Conservation (phyloP, 1,139 yeast genomes). For the Geotrichum reessii region DNA sequence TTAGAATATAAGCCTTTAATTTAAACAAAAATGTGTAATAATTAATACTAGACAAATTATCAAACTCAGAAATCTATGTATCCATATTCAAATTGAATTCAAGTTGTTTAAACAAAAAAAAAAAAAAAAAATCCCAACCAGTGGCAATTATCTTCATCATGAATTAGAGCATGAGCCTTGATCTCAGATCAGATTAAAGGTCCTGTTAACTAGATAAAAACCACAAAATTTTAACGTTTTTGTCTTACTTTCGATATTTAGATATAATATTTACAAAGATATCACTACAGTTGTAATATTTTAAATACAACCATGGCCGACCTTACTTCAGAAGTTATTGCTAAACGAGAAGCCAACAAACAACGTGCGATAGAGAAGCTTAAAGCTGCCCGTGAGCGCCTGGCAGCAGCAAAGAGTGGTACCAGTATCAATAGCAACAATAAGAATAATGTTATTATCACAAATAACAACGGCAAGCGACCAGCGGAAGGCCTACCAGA, state of each 20-base stretch:
- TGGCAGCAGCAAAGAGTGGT: conserved; percentile 21
- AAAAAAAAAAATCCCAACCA: not conserved
- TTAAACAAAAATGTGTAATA: not conserved
- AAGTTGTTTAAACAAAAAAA: not conserved
- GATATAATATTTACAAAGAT: too few species aligned
- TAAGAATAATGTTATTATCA: conserved; percentile 2
- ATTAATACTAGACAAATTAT: not conserved
- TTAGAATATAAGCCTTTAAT: not conserved
- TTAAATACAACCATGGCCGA: conserved; percentile 9
- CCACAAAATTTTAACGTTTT: too few species aligned
- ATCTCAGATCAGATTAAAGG: not conserved
- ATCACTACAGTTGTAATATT: not conserved
- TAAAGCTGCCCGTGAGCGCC: conserved; percentile 40
- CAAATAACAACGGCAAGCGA: conserved; percentile 13
- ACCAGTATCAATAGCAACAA: not conserved
- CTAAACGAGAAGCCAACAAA: conserved; percentile 46
- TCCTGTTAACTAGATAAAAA: not conserved
- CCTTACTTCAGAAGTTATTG: conserved; percentile 5
- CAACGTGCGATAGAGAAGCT: conserved; percentile 55
- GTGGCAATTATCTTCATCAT: not conserved
- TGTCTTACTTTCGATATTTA: too few species aligned
- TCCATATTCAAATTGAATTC: too few species aligned
- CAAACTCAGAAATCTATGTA: too few species aligned
- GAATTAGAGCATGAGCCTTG: not conserved
- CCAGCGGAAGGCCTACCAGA: conserved; percentile 13